Conservation (phyloP, 441 rosid genomes). For the Pelargonium hybrid region DNA sequence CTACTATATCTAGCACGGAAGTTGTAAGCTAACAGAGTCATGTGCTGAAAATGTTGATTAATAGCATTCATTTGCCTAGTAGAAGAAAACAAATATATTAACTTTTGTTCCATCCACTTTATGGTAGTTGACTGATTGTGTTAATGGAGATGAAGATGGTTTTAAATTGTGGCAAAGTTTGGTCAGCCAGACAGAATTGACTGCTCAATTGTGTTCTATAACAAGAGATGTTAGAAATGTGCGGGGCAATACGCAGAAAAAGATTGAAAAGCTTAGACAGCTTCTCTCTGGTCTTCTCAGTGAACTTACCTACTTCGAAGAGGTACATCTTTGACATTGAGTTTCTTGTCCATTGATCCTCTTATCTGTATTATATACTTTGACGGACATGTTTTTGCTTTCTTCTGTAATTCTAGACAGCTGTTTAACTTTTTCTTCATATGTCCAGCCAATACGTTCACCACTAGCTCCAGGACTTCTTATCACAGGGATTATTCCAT, state of each 20-base stretch:
- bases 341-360: slow-evolving; percentile 6
- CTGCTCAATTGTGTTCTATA: slow-evolving; percentile 86
- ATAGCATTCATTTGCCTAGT: neutral
- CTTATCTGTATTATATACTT: slow-evolving; percentile 3
- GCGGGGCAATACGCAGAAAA: slow-evolving; percentile 92
- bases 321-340: slow-evolving; percentile 39
- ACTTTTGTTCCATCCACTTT: slow-evolving; percentile 13
- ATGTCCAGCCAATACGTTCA: slow-evolving; percentile 77
- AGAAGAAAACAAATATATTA: neutral
- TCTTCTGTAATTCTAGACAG: slow-evolving; percentile 11
- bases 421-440: slow-evolving; percentile 11
- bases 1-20: neutral
- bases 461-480: slow-evolving; percentile 73
- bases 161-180: slow-evolving; percentile 76
- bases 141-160: slow-evolving; percentile 67
- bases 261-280: slow-evolving; percentile 94
- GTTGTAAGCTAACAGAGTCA: neutral
- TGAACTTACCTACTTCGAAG: slow-evolving; percentile 91
- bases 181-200: slow-evolving; percentile 87
- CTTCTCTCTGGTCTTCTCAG: slow-evolving; percentile 90
- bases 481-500: slow-evolving; percentile 80
- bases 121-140: slow-evolving; percentile 54
- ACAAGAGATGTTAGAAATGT: slow-evolving; percentile 86
- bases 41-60: slow-evolving; percentile 8
- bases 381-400: slow-evolving; percentile 5